Evolutionary conservation across 169 alveolate genomes (phyloP).

Genomic region (Eimeria zaria): DNA sequence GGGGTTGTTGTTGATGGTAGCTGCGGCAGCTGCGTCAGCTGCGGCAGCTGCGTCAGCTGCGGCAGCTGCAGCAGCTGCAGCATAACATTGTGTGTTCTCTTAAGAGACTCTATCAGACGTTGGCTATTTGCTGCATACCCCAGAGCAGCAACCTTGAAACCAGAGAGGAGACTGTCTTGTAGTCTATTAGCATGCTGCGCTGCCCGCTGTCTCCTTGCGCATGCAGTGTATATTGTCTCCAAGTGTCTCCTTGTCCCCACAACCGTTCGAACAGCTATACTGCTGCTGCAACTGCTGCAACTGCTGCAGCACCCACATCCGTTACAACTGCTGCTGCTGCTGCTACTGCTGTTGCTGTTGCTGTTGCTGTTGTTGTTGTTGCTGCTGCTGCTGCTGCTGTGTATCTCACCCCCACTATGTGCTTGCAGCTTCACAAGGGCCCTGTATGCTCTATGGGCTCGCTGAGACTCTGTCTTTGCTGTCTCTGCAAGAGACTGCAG

Average conservation of each 20-base stretch:
- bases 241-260: not conserved
- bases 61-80: not conserved
- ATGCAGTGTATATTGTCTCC: conserved; percentile 14
- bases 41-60: too few species aligned
- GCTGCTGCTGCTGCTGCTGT: not conserved
- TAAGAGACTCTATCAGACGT: not conserved
- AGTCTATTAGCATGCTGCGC: not conserved
- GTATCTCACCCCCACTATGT: not conserved
- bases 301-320: not conserved
- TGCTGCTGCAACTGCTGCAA: not conserved
- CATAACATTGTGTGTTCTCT: not conserved
- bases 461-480: not conserved
- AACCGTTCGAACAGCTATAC: not conserved
- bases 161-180: not conserved
- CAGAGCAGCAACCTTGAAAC: not conserved
- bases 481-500: not conserved
- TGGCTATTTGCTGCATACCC: not conserved
- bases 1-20: too few species aligned
- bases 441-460: not conserved
- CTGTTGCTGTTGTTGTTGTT: not conserved
- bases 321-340: not conserved
- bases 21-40: too few species aligned
- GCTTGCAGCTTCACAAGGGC: not conserved
- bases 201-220: not conserved
- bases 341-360: not conserved